Conservation (phyloP, 2,329 filamentous ascomycete species). For the Aureobasidium sp. region DNA sequence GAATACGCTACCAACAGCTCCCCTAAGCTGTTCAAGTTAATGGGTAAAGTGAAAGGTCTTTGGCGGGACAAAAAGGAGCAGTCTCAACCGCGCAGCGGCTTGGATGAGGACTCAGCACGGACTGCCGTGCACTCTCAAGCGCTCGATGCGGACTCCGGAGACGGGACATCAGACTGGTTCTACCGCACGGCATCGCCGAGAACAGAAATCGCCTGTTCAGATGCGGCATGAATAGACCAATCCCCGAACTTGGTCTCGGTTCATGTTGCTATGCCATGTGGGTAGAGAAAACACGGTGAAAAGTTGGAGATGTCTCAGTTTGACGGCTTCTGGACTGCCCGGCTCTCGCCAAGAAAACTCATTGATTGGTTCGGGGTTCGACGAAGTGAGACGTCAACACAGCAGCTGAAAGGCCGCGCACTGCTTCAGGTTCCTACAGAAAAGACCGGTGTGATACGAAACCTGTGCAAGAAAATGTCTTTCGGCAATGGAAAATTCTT, state of each 20-base stretch:
- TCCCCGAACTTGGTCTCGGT: conserved; percentile 5
- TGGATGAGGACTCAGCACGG: background rate
- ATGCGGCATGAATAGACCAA: background rate
- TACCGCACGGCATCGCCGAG: conserved; percentile 10
- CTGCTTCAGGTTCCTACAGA: conserved; percentile 8
- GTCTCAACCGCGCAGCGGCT: background rate
- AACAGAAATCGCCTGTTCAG: background rate
- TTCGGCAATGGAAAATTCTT: background rate
- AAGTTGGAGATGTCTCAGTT: conserved; percentile 11
- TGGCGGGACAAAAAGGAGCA: background rate
- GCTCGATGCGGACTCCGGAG: conserved; percentile 3
- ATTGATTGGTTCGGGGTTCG: background rate
- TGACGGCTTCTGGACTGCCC: conserved; percentile 7
- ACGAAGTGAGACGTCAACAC: background rate
- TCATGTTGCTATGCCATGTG: conserved; percentile 2
- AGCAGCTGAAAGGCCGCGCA: conserved; percentile 4
- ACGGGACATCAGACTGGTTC: background rate
- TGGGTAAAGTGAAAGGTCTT: background rate
- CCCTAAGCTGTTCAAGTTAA: conserved; percentile 1
- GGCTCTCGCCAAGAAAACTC: background rate
- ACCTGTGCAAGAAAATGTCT: background rate
- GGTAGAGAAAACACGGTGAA: background rate
- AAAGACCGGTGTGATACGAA: conserved; percentile 9
- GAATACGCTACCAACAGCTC: background rate
- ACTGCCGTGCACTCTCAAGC: background rate